A percentile compares a stretch with the other conserved stretches of the same genome.
phyloP scores from a whole-genome alignment of 1,284 basidiomycete genomes.

The Laetiporus sulphureus region DNA sequence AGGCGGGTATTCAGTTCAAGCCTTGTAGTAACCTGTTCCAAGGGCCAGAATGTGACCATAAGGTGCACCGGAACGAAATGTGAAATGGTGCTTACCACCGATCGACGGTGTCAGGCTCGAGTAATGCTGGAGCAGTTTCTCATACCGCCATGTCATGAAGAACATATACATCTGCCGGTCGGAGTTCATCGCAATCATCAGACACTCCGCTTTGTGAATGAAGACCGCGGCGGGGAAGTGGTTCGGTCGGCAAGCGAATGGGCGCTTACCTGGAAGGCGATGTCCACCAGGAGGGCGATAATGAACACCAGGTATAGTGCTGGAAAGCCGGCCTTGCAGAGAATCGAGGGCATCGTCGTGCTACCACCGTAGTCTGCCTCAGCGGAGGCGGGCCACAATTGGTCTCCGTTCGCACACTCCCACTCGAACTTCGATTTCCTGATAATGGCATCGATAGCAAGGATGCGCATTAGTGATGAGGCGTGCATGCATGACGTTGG shows the following conservation, averaged over 20 bases:
- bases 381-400: conserved; percentile 53
- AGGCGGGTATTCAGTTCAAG: conserved; percentile 13
- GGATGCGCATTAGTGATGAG: conserved; percentile 3
- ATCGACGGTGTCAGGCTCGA: conserved; percentile 55
- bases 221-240: too few species aligned
- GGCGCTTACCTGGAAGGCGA: conserved; percentile 57
- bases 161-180: conserved; percentile 58
- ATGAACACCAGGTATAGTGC: conserved; percentile 66
- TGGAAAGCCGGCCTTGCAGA: conserved; percentile 61
- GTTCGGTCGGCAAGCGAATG: too few species aligned
- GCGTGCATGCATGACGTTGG: too few species aligned
- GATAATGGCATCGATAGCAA: conserved; percentile 18
- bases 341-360: conserved; percentile 46
- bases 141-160: conserved; percentile 68
- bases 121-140: conserved; percentile 63
- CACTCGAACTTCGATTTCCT: conserved; percentile 68
- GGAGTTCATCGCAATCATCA: conserved; percentile 8
- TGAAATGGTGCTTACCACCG: conserved; percentile 38
- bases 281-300: conserved; percentile 55
- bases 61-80: conserved; percentile 2
- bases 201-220: too few species aligned
- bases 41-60: not conserved
- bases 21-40: conserved; percentile 25
- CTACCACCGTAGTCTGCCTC: conserved; percentile 35
- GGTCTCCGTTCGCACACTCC: conserved; percentile 72